Percentiles rank a stretch among this genome's conserved stretches.
Evolutionary conservation across 768 basidiomycete genomes (phyloP).

Genomic region (Russula vinacea): DNA sequence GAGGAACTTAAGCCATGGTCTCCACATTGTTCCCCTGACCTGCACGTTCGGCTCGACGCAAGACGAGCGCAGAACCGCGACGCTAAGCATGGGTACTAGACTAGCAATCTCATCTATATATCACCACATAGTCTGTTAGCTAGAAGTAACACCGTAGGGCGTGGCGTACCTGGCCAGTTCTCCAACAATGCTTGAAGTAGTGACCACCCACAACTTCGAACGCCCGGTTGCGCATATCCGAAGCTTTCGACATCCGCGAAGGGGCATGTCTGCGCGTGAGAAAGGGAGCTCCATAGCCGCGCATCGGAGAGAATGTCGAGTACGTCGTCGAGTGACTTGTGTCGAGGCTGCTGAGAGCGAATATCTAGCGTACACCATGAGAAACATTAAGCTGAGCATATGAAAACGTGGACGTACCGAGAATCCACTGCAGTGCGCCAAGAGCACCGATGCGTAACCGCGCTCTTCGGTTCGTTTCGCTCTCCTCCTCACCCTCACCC

Average conservation of each 20-base stretch:
- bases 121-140: conserved; percentile 4
- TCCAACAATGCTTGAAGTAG: conserved; percentile 48
- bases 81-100: conserved; percentile 49
- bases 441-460: conserved; percentile 67
- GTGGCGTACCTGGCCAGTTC: conserved; percentile 44
- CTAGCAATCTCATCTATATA: conserved; percentile 33
- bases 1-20: conserved; percentile 66
- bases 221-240: conserved; percentile 64
- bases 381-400: conserved; percentile 4
- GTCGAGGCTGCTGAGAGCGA: conserved; percentile 8
- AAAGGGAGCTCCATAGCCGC: conserved; percentile 58
- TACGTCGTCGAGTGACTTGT: conserved; percentile 34
- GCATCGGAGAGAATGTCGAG: conserved; percentile 48
- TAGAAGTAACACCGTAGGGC: not conserved
- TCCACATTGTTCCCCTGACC: conserved; percentile 69
- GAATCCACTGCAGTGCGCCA: conserved; percentile 58
- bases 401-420: conserved; percentile 46
- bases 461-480: conserved; percentile 63
- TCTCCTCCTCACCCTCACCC: conserved; percentile 63
- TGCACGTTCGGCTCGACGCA: conserved; percentile 67
- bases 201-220: conserved; percentile 69
- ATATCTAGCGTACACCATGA: conserved; percentile 18
- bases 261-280: conserved; percentile 43
- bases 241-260: conserved; percentile 48
- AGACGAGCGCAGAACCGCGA: conserved; percentile 60